A percentile compares a stretch with the other conserved stretches of the same genome.
phyloP scores from a whole-genome alignment of 1,284 basidiomycete species.

The Boletus semigastroideus region DNA sequence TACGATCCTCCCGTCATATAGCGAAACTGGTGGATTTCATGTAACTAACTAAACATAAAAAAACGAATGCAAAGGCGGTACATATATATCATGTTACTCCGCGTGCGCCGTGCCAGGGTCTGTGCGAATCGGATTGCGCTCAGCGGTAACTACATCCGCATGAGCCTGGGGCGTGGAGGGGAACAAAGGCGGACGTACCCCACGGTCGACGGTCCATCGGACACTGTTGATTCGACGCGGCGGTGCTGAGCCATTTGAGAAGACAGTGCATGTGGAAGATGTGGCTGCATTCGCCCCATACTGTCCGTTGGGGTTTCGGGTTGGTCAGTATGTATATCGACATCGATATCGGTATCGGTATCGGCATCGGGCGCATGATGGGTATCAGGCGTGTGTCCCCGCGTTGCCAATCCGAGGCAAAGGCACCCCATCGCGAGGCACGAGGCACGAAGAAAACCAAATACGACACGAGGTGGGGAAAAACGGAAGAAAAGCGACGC shows the following conservation, averaged over 20 bases:
- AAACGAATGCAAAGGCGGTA: background rate
- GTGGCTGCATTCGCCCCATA: constrained; percentile 95
- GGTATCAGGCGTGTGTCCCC: no score
- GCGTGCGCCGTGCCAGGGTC: background rate
- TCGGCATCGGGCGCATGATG: no score
- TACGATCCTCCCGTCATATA: constrained; percentile 17
- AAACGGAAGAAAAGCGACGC: background rate
- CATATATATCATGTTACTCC: background rate
- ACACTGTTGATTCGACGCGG: constrained; percentile 86
- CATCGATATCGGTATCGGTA: no score
- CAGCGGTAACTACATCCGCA: constrained; percentile 23
- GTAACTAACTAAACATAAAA: background rate
- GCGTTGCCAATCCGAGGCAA: no score
- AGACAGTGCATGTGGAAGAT: constrained; percentile 96
- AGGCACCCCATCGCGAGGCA: no score
- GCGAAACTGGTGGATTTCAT: background rate
- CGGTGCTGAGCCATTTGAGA: constrained; percentile 89
- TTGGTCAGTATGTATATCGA: no score
- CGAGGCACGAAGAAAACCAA: no score
- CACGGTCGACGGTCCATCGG: constrained; percentile 92
- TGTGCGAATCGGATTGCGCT: constrained; percentile 22
- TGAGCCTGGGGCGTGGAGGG: background rate
- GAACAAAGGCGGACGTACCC: constrained; percentile 57
- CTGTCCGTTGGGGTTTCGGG: constrained; percentile 39
- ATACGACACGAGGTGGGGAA: no score